phyloP scores from a whole-genome alignment of 164 flowering plant species.

The Tetrastigma voinierianum region DNA sequence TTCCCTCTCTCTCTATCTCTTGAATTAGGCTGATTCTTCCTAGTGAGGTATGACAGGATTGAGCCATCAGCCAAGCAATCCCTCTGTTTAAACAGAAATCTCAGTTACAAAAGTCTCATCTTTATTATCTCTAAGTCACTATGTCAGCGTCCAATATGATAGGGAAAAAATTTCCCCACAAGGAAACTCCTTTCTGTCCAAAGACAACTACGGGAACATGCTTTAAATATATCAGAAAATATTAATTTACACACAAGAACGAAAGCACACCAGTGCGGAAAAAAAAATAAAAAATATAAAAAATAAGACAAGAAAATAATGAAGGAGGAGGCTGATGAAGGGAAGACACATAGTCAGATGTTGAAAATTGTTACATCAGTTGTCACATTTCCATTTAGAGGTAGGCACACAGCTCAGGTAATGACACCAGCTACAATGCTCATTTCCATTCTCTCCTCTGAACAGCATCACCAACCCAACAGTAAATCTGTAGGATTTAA shows the following conservation, averaged over 20 bases:
- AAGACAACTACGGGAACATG: neutral
- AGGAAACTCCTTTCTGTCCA: neutral
- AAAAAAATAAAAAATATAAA: neutral
- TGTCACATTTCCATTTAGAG: conserved; percentile 40
- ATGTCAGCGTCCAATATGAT: neutral
- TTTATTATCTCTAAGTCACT: no score
- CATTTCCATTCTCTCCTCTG: conserved; percentile 46
- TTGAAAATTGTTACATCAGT: conserved; percentile 8
- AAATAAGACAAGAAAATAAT: neutral
- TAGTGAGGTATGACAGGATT: no score
- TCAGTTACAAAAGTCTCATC: no score
- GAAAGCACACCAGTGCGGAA: neutral
- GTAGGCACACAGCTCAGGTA: conserved; percentile 63
- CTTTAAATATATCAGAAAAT: neutral
- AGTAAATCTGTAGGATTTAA: conserved; percentile 29
- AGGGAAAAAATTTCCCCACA: conserved; percentile 2
- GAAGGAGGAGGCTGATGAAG: neutral
- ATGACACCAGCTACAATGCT: conserved; percentile 67
- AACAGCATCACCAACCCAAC: conserved; percentile 55
- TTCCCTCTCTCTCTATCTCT: no score
- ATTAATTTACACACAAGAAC: neutral
- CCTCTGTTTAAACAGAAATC: no score
- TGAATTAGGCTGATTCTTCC: no score
- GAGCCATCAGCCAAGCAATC: no score
- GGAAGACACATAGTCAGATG: no score